Evolutionary conservation across 139 green algal genomes (phyloP), one percentile per base, ranked within the genome.

Genomic region (Tetraselmis chui): DNA sequence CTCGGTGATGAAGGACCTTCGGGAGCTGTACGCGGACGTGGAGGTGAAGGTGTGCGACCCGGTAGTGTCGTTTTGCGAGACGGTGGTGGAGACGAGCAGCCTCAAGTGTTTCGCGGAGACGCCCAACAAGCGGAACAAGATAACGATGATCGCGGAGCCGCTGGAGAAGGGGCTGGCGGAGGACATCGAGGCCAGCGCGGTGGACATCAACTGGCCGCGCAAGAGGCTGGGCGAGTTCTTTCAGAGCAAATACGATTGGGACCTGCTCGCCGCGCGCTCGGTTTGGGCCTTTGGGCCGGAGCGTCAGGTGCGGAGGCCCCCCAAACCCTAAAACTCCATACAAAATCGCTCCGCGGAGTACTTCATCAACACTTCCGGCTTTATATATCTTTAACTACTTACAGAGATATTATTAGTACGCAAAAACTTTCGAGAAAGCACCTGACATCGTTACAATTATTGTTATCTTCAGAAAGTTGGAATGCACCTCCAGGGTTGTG

Each of bases 41-140:
- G 96, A 99, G 88, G 91, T 98, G 23, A 98, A 99, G 91, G 96
- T 99, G 28, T 92, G 92, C 0, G 93, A 98, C 87, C 93, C 92
- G 0, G 90, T 96, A n/a, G 92, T 97, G 31, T 91, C 93, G 25
- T 98, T 98, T 86, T 96, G 92, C 79, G 96, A 99, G 90, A 99
- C 96, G 25, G 96, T 98, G 22, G 94, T 98, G 82, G 96, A 99
- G 88, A 98, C 94, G 27, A 93, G 84, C 78, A 92, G 85, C 11
- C 88, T 99, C 76, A 98, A 98, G 89, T 99, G 96, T 88, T 98
- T 98, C 90, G 96, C 96, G 2, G 94, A 98, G 87, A 98, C 95
- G 23, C 95, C 94, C 83, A 98, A 98, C 90, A 95, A 96, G 85
- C 87, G 87, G 67, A 97, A 97, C 86, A 97, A 96, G 91, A 87